Evolutionary conservation across 2,329 filamentous ascomycete genomes (phyloP).

Genomic region (Shiraia bambusicola): DNA sequence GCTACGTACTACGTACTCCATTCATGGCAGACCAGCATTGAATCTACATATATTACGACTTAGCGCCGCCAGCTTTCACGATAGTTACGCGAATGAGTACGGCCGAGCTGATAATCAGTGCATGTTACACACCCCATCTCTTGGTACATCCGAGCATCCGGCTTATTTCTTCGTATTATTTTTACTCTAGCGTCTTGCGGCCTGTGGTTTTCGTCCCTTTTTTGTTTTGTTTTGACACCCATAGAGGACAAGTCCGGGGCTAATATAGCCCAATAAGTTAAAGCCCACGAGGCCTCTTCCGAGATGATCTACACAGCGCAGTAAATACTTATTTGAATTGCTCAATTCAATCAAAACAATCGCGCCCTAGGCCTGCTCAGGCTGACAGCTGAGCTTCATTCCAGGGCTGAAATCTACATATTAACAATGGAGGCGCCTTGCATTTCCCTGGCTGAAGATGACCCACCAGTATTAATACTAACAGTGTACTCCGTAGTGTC

Average conservation of each 20-base stretch:
- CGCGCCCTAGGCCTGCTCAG: background rate
- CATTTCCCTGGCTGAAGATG: too few relatives aligned
- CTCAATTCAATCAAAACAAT: background rate
- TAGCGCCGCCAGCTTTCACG: too few relatives aligned
- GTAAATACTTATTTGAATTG: background rate
- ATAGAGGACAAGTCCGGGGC: constrained; percentile 5
- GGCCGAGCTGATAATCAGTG: too few relatives aligned
- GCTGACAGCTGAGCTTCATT: background rate
- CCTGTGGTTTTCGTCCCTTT: background rate
- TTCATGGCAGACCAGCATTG: too few relatives aligned
- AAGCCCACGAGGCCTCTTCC: constrained; percentile 3
- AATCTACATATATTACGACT: too few relatives aligned
- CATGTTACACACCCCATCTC: background rate
- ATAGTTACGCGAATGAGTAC: too few relatives aligned
- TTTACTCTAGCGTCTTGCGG: too few relatives aligned
- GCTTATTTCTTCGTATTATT: constrained; percentile 8
- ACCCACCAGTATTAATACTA: background rate
- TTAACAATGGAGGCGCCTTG: too few relatives aligned
- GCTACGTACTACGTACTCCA: too few relatives aligned
- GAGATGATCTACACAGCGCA: constrained; percentile 2
- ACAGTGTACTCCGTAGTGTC: background rate
- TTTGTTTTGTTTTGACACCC: constrained; percentile 4
- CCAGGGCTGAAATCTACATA: too few relatives aligned
- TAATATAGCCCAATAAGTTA: constrained; percentile 1
- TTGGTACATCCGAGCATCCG: constrained; percentile 5